Evolutionary conservation across 805 yeast species (phyloP).

Genomic region (Metschnikowia gruessii): DNA sequence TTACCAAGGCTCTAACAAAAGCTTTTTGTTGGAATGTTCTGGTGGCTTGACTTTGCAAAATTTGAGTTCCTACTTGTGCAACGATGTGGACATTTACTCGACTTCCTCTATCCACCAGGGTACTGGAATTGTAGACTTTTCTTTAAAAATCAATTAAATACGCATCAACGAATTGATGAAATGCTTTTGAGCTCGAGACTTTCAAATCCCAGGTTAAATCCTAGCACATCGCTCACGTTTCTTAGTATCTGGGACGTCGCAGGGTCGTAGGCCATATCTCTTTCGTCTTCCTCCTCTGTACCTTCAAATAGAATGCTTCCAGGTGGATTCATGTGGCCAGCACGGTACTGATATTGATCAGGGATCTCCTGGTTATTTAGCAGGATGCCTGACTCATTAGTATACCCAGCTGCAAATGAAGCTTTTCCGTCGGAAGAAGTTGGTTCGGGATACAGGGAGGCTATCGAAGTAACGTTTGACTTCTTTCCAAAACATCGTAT

Average conservation of each 20-base stretch:
- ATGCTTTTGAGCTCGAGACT: constrained; percentile 36
- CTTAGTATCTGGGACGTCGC: constrained; percentile 27
- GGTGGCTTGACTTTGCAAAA: constrained; percentile 83
- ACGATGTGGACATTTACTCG: constrained; percentile 84
- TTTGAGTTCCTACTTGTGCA: constrained; percentile 60
- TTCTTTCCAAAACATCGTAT: constrained; percentile 53
- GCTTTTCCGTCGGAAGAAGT: not conserved
- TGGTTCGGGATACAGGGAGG: constrained; percentile 1
- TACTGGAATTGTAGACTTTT: constrained; percentile 75
- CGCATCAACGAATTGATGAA: constrained; percentile 33
- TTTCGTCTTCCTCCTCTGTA: constrained; percentile 11
- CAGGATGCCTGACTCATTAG: constrained; percentile 15
- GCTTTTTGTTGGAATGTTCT: constrained; percentile 79
- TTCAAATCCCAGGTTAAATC: constrained; percentile 43
- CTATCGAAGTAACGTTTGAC: constrained; percentile 14
- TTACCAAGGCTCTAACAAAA: constrained; percentile 47
- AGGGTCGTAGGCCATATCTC: constrained; percentile 17
- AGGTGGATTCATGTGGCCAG: not conserved
- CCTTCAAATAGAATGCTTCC: constrained; percentile 1
- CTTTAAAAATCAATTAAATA: constrained; percentile 57
- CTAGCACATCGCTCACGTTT: constrained; percentile 39
- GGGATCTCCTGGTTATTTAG: constrained; percentile 10
- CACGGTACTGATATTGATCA: not conserved
- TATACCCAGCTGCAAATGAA: not conserved
- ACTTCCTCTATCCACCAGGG: constrained; percentile 94